Evolutionary conservation across 345 rosid species (phyloP).

Genomic region (Eucalyptus camaldulensis): DNA sequence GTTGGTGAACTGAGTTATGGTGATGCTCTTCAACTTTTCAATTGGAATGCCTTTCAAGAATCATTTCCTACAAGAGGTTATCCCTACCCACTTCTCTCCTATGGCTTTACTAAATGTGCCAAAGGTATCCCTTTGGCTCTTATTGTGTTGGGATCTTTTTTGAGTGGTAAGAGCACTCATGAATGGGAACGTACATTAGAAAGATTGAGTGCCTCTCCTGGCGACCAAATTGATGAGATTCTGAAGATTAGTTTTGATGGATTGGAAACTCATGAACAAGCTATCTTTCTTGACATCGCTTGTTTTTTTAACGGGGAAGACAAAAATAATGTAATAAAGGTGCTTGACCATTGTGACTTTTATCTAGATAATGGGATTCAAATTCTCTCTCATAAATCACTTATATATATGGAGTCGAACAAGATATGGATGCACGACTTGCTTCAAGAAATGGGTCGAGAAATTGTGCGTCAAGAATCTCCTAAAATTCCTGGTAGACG

Average conservation of each 20-base stretch:
- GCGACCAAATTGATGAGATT: background rate
- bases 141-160: constrained; percentile 3
- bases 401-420: background rate
- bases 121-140: constrained; percentile 1
- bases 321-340: background rate
- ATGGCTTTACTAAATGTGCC: background rate
- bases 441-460: constrained; percentile 15
- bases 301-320: constrained; percentile 6
- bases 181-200: background rate
- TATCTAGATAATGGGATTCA: background rate
- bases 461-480: constrained; percentile 7
- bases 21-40: constrained; percentile 2
- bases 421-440: constrained; percentile 15
- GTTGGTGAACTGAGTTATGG: background rate
- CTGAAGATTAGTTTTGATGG: background rate
- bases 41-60: background rate
- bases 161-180: background rate
- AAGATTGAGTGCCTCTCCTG: background rate
- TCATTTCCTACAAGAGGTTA: background rate
- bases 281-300: constrained; percentile 8
- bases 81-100: background rate
- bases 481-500: constrained; percentile 1
- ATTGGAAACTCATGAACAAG: background rate
- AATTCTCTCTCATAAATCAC: background rate
- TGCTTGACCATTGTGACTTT: background rate